Conservation (phyloP, 2,329 filamentous ascomycete species). For the Arthrobotrys sphaeroides region DNA sequence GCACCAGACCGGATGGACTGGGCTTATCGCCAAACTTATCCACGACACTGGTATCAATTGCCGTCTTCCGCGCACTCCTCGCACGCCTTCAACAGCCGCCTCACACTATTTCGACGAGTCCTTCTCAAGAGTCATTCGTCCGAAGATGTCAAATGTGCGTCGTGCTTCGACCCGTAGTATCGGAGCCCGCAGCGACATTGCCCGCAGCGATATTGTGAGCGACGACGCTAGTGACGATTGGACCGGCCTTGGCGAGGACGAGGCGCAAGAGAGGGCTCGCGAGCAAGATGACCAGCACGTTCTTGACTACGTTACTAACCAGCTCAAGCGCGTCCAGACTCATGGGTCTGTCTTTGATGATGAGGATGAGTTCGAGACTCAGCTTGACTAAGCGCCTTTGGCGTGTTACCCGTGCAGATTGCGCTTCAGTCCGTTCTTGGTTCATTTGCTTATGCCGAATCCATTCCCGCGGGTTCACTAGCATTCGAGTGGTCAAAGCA, state of each 20-base stretch:
- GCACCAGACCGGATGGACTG: conserved; percentile 97
- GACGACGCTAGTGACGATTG: conserved; percentile 65
- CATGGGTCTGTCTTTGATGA: conserved; percentile 65
- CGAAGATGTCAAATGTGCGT: conserved; percentile 67
- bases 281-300: conserved; percentile 75
- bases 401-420: neutral
- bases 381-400: conserved; percentile 62
- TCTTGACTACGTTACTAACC: conserved; percentile 81
- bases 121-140: conserved; percentile 66
- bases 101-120: conserved; percentile 96
- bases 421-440: neutral
- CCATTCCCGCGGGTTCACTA: neutral
- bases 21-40: conserved; percentile 93
- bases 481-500: neutral
- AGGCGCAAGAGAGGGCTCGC: conserved; percentile 66
- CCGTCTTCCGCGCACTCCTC: conserved; percentile 89
- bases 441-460: neutral
- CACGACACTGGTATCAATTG: conserved; percentile 94
- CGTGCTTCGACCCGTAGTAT: conserved; percentile 88
- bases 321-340: conserved; percentile 77
- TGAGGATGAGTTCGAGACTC: conserved; percentile 72
- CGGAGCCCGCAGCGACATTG: conserved; percentile 64
- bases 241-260: conserved; percentile 65
- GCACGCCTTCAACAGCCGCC: conserved; percentile 83
- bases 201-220: conserved; percentile 77